Base-by-base conservation (phyloP, 352 stramenopile genomes). In the Globisporangium radiosum region DNA sequence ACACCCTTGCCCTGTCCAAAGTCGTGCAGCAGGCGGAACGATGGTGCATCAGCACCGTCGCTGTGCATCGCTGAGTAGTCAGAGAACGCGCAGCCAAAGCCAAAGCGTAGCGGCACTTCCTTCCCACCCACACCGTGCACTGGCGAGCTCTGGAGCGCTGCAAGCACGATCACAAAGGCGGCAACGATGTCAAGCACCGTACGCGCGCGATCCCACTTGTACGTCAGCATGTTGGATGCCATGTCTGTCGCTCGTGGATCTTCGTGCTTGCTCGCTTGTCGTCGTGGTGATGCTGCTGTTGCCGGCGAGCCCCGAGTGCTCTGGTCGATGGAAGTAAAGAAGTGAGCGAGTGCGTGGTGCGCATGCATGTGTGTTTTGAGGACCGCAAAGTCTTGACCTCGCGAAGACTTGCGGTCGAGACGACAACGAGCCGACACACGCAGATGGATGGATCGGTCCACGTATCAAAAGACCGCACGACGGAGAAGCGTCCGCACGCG, bases 81-180 rank as follows among this genome's bases (percentile, higher is more conserved):
- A 9, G 76, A 88, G 45, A 81, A 75, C 38, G 67, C 68, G 56
- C 77, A 88, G 2, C 80, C 78, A 11, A 59, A 70, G 33, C 78
- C 77, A 15, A 87, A 44, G 10, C 60, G 65, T 39, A 81, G 57
- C 1, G 58, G 37, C 36, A 81, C 57, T 9, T 62, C 48, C 33
- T 62, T 62, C 14, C 48, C 57, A 13, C 1, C 40, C 9, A 49
- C 48, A 13, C 38, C 48, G 37, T 14, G 5, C 17, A 56, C 37
- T 37, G 37, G 37, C 37, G 15, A 25, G 45, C 8, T 25, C 45
- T 25, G 15, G 6, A 50, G 13, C 11, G 7, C 36, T 2, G 13
- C 37, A 15, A 56, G 7, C 8, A 54, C 19, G 13, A 8, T 6
- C 8, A 38, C 8, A 3, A 56, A 43, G 42, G 7, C 15, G 15